Percentiles rank a stretch among this genome's conserved stretches.
phyloP scores from a whole-genome alignment of 352 stramenopile genomes.

The Thraustochytrium striatum region DNA sequence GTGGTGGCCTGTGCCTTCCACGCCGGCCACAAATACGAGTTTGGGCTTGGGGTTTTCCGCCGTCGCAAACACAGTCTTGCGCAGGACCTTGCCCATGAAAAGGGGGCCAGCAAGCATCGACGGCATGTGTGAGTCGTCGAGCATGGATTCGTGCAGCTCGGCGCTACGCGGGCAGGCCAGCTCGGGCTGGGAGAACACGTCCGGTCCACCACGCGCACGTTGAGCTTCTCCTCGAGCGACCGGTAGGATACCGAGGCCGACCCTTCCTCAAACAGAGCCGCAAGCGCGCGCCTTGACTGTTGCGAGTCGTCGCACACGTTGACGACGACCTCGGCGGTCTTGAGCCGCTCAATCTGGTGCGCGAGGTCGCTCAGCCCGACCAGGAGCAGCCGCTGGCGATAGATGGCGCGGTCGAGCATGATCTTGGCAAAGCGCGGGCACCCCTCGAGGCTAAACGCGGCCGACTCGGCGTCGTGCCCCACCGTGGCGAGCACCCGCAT shows the following conservation, averaged over 20 bases:
- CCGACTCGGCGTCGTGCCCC: conserved; percentile 19
- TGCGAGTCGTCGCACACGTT: not conserved
- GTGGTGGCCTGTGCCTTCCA: conserved; percentile 44
- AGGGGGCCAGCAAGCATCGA: conserved; percentile 19
- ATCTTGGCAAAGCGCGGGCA: conserved; percentile 42
- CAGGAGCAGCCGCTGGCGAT: conserved; percentile 16
- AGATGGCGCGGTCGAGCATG: conserved; percentile 28
- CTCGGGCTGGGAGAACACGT: conserved; percentile 19
- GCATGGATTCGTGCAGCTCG: too few species aligned
- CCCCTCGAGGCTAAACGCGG: conserved; percentile 20
- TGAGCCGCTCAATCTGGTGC: conserved; percentile 33
- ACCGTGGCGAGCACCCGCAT: conserved; percentile 18
- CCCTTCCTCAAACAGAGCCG: not conserved
- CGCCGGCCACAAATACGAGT: conserved; percentile 30
- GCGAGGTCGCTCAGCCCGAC: conserved; percentile 11
- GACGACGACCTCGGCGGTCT: conserved; percentile 20
- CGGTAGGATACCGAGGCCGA: not conserved
- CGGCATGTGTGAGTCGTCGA: conserved; percentile 10
- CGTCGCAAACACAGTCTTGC: conserved; percentile 35
- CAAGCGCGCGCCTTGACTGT: too few species aligned
- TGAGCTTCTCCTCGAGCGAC: not conserved
- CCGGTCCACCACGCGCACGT: not conserved
- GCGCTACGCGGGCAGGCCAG: not conserved
- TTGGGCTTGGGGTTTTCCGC: not conserved
- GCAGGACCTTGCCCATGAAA: conserved; percentile 10